Conservation (phyloP, 2,329 filamentous ascomycete genomes). For the Trichoderma oligosporum region DNA sequence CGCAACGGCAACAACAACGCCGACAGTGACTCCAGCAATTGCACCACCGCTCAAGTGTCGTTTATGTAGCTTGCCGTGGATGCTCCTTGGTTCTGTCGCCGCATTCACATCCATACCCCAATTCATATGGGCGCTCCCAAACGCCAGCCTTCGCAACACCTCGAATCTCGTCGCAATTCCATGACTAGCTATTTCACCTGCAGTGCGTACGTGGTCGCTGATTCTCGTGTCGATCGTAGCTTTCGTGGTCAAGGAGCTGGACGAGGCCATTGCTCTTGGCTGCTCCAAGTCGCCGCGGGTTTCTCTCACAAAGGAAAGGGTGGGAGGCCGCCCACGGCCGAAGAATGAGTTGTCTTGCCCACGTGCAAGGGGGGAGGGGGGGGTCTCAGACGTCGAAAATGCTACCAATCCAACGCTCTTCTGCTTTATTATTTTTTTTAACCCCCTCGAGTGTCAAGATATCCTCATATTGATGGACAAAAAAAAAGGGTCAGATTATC, state of each 20-base stretch:
- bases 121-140: neutral
- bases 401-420: neutral
- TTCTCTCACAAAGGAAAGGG: neutral
- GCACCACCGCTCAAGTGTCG: conserved; percentile 34
- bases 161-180: conserved; percentile 22
- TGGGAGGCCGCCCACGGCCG: conserved; percentile 20
- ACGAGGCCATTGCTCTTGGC: conserved; percentile 10
- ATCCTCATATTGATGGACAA: conserved; percentile 14
- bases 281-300: neutral
- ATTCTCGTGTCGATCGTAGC: neutral
- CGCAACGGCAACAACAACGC: conserved; percentile 32
- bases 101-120: neutral
- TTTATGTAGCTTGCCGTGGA: conserved; percentile 18
- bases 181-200: conserved; percentile 8
- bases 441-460: conserved; percentile 7
- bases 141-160: conserved; percentile 1
- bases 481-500: neutral
- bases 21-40: conserved; percentile 39
- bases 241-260: neutral
- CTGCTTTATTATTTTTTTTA: no score
- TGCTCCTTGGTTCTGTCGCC: neutral
- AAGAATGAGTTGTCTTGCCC: neutral
- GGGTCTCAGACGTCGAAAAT: neutral
- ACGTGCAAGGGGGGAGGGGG: no score
- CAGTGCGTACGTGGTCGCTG: neutral